Conservation (phyloP, 2,329 filamentous ascomycete genomes). For the Chaetomiaceae sp. region DNA sequence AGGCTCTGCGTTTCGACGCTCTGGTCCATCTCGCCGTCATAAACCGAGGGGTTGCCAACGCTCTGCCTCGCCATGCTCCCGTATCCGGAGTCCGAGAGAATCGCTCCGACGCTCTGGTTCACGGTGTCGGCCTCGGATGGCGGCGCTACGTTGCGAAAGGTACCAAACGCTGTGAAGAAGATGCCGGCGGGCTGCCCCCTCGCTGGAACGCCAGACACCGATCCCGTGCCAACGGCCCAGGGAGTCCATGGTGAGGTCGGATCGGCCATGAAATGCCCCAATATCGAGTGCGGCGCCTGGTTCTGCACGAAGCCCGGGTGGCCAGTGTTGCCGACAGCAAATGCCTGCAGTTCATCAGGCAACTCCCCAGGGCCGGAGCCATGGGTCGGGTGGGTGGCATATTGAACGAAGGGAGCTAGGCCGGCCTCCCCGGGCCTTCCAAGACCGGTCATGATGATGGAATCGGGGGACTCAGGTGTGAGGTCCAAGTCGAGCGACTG, state of each 20-base stretch:
- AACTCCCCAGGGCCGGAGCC: background rate
- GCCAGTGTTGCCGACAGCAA: background rate
- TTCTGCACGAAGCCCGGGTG: background rate
- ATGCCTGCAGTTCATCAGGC: background rate
- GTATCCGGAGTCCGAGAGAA: slow-evolving; percentile 30
- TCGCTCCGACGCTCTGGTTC: slow-evolving; percentile 4
- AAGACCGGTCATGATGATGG: slow-evolving; percentile 5
- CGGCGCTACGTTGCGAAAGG: slow-evolving; percentile 1
- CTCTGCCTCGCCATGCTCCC: slow-evolving; percentile 33
- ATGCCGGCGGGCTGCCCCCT: background rate
- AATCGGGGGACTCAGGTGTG: slow-evolving; percentile 5
- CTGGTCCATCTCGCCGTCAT: slow-evolving; percentile 38
- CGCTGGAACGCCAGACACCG: background rate
- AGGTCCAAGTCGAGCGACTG: slow-evolving; percentile 3
- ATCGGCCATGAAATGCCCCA: slow-evolving; percentile 9
- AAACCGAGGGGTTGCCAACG: slow-evolving; percentile 38
- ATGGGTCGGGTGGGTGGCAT: background rate
- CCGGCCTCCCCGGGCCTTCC: background rate
- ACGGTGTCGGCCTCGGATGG: slow-evolving; percentile 16
- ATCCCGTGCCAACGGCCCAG: background rate
- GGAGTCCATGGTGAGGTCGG: slow-evolving; percentile 6
- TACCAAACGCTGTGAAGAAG: background rate
- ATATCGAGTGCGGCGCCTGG: background rate
- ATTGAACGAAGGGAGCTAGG: background rate
- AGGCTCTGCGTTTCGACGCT: slow-evolving; percentile 36